phyloP scores from a whole-genome alignment of 768 basidiomycete genomes.

The Boletus coccyginus region DNA sequence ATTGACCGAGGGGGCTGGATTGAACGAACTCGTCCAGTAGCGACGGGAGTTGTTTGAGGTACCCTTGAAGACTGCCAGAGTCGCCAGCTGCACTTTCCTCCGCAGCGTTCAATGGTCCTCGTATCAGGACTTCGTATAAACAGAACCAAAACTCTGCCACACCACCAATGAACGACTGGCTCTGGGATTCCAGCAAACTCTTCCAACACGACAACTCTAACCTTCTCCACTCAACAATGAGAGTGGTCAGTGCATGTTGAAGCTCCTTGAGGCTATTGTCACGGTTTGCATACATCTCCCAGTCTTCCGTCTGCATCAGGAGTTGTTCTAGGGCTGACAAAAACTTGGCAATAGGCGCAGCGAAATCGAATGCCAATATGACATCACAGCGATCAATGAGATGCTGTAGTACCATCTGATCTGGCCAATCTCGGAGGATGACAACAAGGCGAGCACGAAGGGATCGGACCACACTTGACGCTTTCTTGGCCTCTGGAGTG shows the following conservation, averaged over 20 bases:
- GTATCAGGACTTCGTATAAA: conserved; percentile 75
- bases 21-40: conserved; percentile 80
- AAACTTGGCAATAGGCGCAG: conserved; percentile 77
- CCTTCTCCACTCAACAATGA: conserved; percentile 89
- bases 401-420: conserved; percentile 95
- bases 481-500: conserved; percentile 65
- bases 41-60: conserved; percentile 66
- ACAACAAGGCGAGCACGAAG: conserved; percentile 51
- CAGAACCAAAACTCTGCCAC: conserved; percentile 87
- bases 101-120: conserved; percentile 53
- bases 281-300: conserved; percentile 95
- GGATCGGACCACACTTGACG: conserved; percentile 44
- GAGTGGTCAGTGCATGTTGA: conserved; percentile 59
- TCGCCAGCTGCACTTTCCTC: conserved; percentile 36
- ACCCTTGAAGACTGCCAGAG: conserved; percentile 38
- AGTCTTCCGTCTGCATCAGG: conserved; percentile 85
- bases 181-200: conserved; percentile 70
- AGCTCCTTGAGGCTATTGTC: conserved; percentile 73
- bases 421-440: conserved; percentile 85
- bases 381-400: conserved; percentile 67
- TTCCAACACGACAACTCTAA: conserved; percentile 90
- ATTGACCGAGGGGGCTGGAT: conserved; percentile 82
- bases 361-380: conserved; percentile 57
- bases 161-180: conserved; percentile 39
- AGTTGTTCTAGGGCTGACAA: conserved; percentile 84